Evolutionary conservation across 2,329 filamentous ascomycete genomes (phyloP).

Genomic region (Fusarium sp.): DNA sequence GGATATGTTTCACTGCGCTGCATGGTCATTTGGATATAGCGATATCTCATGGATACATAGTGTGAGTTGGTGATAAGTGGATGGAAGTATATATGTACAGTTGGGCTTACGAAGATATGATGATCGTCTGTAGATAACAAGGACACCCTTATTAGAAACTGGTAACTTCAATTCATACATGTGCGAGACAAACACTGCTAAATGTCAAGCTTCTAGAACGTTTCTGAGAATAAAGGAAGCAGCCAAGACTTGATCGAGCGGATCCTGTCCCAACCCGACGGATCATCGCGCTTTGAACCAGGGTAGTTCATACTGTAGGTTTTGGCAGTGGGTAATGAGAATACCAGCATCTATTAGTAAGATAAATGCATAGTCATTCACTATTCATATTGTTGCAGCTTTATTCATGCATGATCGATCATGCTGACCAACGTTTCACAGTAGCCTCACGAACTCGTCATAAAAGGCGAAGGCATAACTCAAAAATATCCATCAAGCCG

Average conservation of each 20-base stretch:
- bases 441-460: background rate
- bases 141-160: slow-evolving; percentile 35
- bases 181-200: background rate
- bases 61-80: background rate
- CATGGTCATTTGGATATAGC: slow-evolving; percentile 7
- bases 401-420: background rate
- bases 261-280: slow-evolving; percentile 29
- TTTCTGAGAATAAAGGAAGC: slow-evolving; percentile 4
- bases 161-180: background rate
- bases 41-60: slow-evolving; percentile 28
- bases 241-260: slow-evolving; percentile 29
- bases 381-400: background rate
- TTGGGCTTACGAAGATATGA: slow-evolving; percentile 30
- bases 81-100: slow-evolving; percentile 17
- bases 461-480: background rate
- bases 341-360: background rate
- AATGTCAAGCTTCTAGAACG: slow-evolving; percentile 37
- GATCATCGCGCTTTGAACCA: slow-evolving; percentile 19
- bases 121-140: slow-evolving; percentile 27
- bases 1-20: background rate
- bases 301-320: background rate
- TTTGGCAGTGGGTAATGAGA: background rate
- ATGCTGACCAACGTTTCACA: background rate
- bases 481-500: background rate
- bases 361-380: background rate